Evolutionary conservation across 2,329 filamentous ascomycete species (phyloP).

Genomic region (Immersiporthe knoxdaviesiana): DNA sequence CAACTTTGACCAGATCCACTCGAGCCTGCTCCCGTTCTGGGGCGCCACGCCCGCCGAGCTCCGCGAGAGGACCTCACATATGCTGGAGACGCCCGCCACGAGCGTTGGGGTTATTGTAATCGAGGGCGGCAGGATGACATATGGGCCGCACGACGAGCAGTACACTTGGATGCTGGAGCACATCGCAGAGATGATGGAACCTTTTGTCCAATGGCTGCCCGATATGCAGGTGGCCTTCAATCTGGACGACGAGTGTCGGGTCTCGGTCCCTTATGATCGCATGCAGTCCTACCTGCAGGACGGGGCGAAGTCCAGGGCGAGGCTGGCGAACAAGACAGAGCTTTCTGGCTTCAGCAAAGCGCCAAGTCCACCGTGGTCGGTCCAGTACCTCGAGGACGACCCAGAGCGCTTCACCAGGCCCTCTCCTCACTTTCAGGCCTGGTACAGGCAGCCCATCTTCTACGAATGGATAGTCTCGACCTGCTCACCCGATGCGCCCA

Average conservation of each 20-base stretch:
- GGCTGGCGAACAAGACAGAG: not conserved
- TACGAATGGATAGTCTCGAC: slow-evolving; percentile 9
- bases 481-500: not conserved
- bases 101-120: slow-evolving; percentile 1
- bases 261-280: slow-evolving; percentile 8
- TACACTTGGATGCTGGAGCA: slow-evolving; percentile 11
- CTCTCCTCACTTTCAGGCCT: slow-evolving; percentile 10
- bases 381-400: slow-evolving; percentile 8
- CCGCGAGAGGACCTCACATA: slow-evolving; percentile 3
- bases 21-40: slow-evolving; percentile 7
- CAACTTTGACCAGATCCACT: slow-evolving; percentile 13
- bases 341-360: not conserved
- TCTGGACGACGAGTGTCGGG: slow-evolving; percentile 12
- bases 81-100: slow-evolving; percentile 5
- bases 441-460: slow-evolving; percentile 10
- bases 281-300: slow-evolving; percentile 5
- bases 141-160: slow-evolving; percentile 2
- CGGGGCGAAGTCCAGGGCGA: not conserved
- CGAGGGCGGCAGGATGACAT: not conserved
- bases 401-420: not conserved
- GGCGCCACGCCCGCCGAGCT: slow-evolving; percentile 1
- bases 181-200: slow-evolving; percentile 10
- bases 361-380: not conserved
- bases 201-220: slow-evolving; percentile 5
- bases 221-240: slow-evolving; percentile 15